Conservation (phyloP, 108 stramenopile species). For the Mediolabrus comicus region DNA sequence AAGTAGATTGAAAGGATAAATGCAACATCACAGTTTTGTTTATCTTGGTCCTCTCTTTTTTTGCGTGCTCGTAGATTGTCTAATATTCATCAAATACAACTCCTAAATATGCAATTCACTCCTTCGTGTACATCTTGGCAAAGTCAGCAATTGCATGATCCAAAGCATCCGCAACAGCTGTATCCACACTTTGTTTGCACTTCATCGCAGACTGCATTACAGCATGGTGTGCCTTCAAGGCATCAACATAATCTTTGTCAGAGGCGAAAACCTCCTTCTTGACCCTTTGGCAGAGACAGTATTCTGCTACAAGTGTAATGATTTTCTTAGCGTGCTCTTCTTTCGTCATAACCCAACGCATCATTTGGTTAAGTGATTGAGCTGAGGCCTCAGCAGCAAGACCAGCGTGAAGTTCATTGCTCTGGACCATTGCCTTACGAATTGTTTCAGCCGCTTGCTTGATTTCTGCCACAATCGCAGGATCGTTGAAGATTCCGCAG, state of each 20-base stretch:
- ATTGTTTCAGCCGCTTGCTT: conserved; percentile 61
- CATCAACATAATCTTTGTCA: conserved; percentile 69
- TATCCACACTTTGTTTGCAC: conserved; percentile 72
- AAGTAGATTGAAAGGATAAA: conserved; percentile 35
- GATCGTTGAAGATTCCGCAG: conserved; percentile 85
- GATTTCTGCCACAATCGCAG: conserved; percentile 62
- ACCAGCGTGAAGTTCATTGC: conserved; percentile 55
- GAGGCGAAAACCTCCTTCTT: conserved; percentile 64
- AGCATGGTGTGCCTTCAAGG: conserved; percentile 71
- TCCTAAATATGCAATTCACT: neutral
- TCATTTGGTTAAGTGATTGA: conserved; percentile 71
- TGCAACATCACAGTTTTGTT: neutral
- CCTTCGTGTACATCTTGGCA: conserved; percentile 71
- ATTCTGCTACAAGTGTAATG: conserved; percentile 65
- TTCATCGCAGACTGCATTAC: conserved; percentile 85
- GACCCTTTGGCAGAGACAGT: conserved; percentile 81
- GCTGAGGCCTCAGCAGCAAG: conserved; percentile 39
- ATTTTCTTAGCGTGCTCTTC: conserved; percentile 77
- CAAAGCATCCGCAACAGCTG: conserved; percentile 56
- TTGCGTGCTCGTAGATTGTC: no score
- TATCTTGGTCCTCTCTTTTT: no score
- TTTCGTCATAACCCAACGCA: conserved; percentile 82
- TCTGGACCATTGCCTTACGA: conserved; percentile 74
- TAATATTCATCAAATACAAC: neutral
- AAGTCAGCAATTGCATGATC: conserved; percentile 75